These are phyloP conservation scores for Hypoxylon sp. DNA, from an alignment of 2,329 filamentous ascomycete genomes.

Conservation along the genomic window DNA sequence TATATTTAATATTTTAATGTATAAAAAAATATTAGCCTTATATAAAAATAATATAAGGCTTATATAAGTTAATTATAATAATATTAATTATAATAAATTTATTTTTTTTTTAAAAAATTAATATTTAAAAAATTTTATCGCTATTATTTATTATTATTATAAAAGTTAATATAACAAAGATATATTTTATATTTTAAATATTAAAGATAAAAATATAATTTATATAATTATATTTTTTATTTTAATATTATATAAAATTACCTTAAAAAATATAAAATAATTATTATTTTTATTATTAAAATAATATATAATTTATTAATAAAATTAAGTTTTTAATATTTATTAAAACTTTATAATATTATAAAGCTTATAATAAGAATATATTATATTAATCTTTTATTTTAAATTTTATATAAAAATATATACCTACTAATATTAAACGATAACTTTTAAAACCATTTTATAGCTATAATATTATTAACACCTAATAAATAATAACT, in stretches of 20 bases:
- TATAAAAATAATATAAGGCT: neutral
- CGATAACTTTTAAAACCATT: neutral
- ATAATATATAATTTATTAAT: too few species aligned
- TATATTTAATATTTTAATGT: too few species aligned
- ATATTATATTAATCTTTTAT: neutral
- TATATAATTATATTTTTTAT: neutral
- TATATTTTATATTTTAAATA: neutral
- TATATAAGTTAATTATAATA: conserved; percentile 1
- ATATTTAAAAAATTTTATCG: neutral
- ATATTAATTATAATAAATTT: neutral
- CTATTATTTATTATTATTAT: neutral
- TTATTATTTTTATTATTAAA: neutral
- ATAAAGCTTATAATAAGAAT: neutral
- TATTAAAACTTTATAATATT: neutral
- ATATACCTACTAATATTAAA: neutral
- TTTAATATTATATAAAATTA: neutral
- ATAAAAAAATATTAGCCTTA: too few species aligned
- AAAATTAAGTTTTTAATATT: too few species aligned
- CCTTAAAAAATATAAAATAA: neutral
- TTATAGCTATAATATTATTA: neutral
- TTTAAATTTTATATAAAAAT: neutral
- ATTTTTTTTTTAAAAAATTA: neutral
- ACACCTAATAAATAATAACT: neutral
- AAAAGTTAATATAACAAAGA: neutral
- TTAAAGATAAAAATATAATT: conserved; percentile 8